Evolutionary conservation across 352 stramenopile species (phyloP).

Genomic region (Phytophthora niederhauseri): DNA sequence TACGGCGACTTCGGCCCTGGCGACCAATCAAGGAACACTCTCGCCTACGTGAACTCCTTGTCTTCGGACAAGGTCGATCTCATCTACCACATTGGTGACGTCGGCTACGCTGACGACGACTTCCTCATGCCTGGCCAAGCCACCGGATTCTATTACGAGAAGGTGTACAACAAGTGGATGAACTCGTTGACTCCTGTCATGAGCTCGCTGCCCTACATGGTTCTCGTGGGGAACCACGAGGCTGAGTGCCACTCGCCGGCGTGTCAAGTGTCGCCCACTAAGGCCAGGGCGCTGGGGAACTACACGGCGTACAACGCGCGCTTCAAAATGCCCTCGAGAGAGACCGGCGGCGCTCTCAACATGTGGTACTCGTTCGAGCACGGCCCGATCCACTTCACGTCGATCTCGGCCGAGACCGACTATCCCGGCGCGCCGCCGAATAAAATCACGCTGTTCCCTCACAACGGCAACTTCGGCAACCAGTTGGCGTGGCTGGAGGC

Average conservation of each 20-base stretch:
- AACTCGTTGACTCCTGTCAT: constrained; percentile 50
- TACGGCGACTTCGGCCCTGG: constrained; percentile 51
- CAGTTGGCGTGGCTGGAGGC: constrained; percentile 55
- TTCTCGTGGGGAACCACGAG: constrained; percentile 82
- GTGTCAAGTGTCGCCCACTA: constrained; percentile 50
- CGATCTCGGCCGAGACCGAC: constrained; percentile 81
- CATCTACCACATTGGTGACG: constrained; percentile 68
- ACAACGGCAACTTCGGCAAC: constrained; percentile 53
- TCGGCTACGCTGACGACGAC: constrained; percentile 44
- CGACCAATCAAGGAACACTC: constrained; percentile 33
- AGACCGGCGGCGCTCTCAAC: constrained; percentile 55
- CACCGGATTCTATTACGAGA: constrained; percentile 79
- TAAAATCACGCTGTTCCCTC: constrained; percentile 34
- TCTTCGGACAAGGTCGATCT: constrained; percentile 40
- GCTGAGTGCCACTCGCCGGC: constrained; percentile 74
- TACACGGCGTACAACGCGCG: constrained; percentile 81
- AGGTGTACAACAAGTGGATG: constrained; percentile 84
- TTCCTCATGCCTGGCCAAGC: constrained; percentile 30
- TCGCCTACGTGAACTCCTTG: constrained; percentile 38
- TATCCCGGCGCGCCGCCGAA: constrained; percentile 48
- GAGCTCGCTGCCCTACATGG: constrained; percentile 74
- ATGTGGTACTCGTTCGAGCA: constrained; percentile 92
- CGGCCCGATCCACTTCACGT: constrained; percentile 75
- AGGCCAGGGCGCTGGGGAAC: constrained; percentile 63
- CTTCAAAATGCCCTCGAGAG: constrained; percentile 80